Percentiles rank a stretch among this genome's conserved stretches.
Evolutionary conservation across 2,329 filamentous ascomycete species (phyloP).

Genomic region (Xylariaceae sp.): DNA sequence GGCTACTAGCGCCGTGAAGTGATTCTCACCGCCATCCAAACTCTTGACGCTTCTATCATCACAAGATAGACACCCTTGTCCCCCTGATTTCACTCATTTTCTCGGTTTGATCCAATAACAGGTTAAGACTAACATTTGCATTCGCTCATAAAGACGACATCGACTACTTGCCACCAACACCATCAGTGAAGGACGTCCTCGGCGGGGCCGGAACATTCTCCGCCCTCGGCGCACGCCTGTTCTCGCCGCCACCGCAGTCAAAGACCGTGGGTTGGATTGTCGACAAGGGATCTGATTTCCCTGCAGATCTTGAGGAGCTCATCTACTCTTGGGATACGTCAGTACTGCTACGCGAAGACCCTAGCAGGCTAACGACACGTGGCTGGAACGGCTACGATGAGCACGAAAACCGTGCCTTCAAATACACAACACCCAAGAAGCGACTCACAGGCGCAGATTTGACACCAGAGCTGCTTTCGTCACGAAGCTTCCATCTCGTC

Average conservation of each 20-base stretch:
- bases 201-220: constrained; percentile 87
- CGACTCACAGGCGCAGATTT: constrained; percentile 74
- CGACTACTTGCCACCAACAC: constrained; percentile 70
- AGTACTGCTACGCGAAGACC: constrained; percentile 65
- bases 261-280: constrained; percentile 82
- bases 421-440: constrained; percentile 82
- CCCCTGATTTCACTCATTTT: too few species aligned
- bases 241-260: constrained; percentile 68
- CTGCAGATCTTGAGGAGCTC: constrained; percentile 57
- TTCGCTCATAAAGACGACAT: constrained; percentile 70
- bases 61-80: too few species aligned
- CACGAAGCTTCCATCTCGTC: constrained; percentile 82
- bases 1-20: too few species aligned
- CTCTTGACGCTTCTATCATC: too few species aligned
- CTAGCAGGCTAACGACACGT: constrained; percentile 72
- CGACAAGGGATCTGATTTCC: constrained; percentile 87
- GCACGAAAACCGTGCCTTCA: constrained; percentile 71
- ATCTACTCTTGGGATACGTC: constrained; percentile 76
- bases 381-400: constrained; percentile 89
- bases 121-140: constrained; percentile 23
- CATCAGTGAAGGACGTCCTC: constrained; percentile 71
- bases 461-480: constrained; percentile 61
- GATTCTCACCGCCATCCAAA: too few species aligned
- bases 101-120: too few species aligned
- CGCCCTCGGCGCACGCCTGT: constrained; percentile 82